Evolutionary conservation across 371 early-diverging fungal genomes (phyloP), one percentile per base, ranked within the genome.

Genomic region (Apophysomyces elegans): DNA sequence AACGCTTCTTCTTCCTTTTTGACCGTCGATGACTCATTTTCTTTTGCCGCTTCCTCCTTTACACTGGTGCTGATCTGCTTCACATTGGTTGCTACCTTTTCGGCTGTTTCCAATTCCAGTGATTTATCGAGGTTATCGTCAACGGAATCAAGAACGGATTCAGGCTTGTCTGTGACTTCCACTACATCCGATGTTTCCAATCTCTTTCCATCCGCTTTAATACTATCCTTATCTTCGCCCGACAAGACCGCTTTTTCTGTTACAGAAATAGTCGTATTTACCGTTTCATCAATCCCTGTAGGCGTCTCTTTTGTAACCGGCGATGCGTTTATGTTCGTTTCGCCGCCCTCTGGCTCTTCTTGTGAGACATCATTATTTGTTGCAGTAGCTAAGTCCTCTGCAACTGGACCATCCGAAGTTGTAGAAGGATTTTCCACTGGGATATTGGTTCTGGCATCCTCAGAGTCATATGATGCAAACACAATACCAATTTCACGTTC

Each of bases 401-500:
- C 32, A 26, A 26, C 32, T 26, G 32, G 32, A 26, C 1, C 32
- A 3, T 41, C 13, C 41, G 63, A 37, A n/a, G 35, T 16, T 16
- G 18, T 54, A 38, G 4, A 21, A 21, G 13, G 35, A 50, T 54
- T 63, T 56, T 32, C 38, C 21, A 58, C 59, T 12, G 13, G 5
- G 1, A 36, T 37, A 36, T 36, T 16, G 18, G 8, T 35, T 4
- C 21, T 8, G 18, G 57, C 60, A 13, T 60, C 21, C 9, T 21
- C 21, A 21, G 54, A 18, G 11, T 50, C 54, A n/a, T 32, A 12
- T 5, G 65, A 14, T 47, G 13, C 68, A 77, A 92, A 92, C 64
- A 91, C 72, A 37, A 89, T 71, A 7, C 78, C 72, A 58, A 93
- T 86, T 70, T 93, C 93, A 18, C 89, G 87, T 59, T 79, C 73